Evolutionary conservation across 2,329 filamentous ascomycete species (phyloP).

Genomic region (Penicillium corylophilum): DNA sequence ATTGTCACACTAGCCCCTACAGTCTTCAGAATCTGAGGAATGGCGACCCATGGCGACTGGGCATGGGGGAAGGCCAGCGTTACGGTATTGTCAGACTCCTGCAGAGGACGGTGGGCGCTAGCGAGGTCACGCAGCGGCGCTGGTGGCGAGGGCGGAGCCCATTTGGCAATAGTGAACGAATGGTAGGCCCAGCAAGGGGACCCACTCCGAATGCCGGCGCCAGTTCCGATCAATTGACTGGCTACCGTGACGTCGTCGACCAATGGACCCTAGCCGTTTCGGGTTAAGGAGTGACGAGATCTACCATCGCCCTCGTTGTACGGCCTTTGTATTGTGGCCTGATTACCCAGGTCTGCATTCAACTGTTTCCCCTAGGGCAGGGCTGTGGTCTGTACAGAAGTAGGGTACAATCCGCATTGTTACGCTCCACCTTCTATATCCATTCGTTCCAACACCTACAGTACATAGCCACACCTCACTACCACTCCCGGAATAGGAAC

Average conservation of each 20-base stretch:
- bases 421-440: not conserved
- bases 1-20: not conserved
- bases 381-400: too few species aligned
- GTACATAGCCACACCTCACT: too few species aligned
- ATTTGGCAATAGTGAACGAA: not conserved
- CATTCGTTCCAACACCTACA: not conserved
- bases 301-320: not conserved
- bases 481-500: not conserved
- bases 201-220: not conserved
- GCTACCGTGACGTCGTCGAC: constrained; percentile 24
- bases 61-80: not conserved
- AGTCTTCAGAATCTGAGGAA: too few species aligned
- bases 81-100: constrained; percentile 2
- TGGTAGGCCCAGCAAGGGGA: not conserved
- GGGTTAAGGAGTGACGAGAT: constrained; percentile 7
- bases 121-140: constrained; percentile 16
- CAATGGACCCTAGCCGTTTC: constrained; percentile 4
- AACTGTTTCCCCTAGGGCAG: not conserved
- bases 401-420: not conserved
- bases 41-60: too few species aligned
- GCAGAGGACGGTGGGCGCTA: constrained; percentile 5
- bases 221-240: not conserved
- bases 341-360: constrained; percentile 5
- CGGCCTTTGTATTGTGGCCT: constrained; percentile 4
- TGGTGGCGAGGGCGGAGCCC: constrained; percentile 11